Evolutionary conservation across 331 rosid species (phyloP), one percentile per base, ranked within the genome.

Genomic region (Saraca asoca): DNA sequence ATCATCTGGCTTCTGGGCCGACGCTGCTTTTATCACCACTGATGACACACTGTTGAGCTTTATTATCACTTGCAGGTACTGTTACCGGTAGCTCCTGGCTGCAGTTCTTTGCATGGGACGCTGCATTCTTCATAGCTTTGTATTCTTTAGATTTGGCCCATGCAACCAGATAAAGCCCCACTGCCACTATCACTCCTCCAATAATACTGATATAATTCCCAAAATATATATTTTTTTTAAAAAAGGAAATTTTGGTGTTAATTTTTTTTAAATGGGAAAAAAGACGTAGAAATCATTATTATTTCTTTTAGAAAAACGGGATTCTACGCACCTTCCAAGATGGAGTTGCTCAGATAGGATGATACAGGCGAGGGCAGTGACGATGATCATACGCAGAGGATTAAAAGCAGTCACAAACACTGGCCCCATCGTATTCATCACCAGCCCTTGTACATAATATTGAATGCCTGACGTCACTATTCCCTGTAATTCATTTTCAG

Each of bases 401-500:
- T 86, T 89, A 55, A 89, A 89, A 15, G 96, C 96, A 1, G 96
- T 87, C 5, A 87, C 96, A 19, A 87, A 87, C 0, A 89, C 95
- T 5, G 95, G 96, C 4, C 96, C 96, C 48, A 82, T 83, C 0
- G 78, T 69, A 69, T 83, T 85, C 72, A 87, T 77, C 7, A 89
- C 89, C 7, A 63, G 7, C 14, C 86, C 96, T 75, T 89, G 96
- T 20, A 89, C 83, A 29, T 85, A 89, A 58, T 83, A 87, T 68
- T 90, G 69, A 29, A 89, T 69, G 69, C 85, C 95, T 6, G 95
- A 89, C 31, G 88, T 76, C 15, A 89, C 83, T 9, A 89, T 66
- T 58, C 96, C 95, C 95, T 89, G 73, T 1, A 24, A 58, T 29
- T 11, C 5, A 56, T 48, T 19, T 24, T 24, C 31, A 29, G 5